These are phyloP conservation scores for Cystobasidium ongulense DNA, from an alignment of 768 basidiomycete species.

Conservation along the genomic window DNA sequence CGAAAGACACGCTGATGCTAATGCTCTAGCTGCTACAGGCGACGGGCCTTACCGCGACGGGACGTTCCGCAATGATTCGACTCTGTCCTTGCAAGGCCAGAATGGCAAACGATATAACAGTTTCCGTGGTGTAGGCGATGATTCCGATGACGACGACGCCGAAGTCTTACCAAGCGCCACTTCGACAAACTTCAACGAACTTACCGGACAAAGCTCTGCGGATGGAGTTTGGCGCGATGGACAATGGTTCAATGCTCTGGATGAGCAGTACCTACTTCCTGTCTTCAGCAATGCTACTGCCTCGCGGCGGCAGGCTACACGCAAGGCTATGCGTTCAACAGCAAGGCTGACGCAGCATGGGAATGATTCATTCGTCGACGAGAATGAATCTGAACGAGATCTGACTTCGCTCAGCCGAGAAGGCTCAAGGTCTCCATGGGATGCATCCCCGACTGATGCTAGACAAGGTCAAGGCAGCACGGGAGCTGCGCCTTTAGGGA, in stretches of 20 bases:
- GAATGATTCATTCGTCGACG: not conserved
- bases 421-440: constrained; percentile 9
- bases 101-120: not conserved
- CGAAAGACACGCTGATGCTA: not conserved
- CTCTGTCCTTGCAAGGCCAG: constrained; percentile 8
- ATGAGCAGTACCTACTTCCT: constrained; percentile 87
- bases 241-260: constrained; percentile 91
- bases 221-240: constrained; percentile 55
- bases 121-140: not conserved
- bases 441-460: not conserved
- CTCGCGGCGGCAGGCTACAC: constrained; percentile 31
- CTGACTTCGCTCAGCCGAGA: not conserved
- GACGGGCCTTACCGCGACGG: constrained; percentile 17
- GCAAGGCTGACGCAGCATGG: not conserved
- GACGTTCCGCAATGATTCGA: not conserved
- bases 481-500: not conserved
- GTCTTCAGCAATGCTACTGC: constrained; percentile 40
- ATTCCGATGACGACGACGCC: constrained; percentile 39
- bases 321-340: constrained; percentile 26
- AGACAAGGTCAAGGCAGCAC: not conserved
- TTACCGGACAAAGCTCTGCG: constrained; percentile 24
- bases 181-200: constrained; percentile 3
- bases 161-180: constrained; percentile 36
- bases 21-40: not conserved
- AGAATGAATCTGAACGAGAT: not conserved